Percentiles rank a stretch among this genome's conserved stretches.
These are phyloP conservation scores for Osmanthus fragrans DNA, from an alignment of 257 asterid species.

Conservation along the genomic window DNA sequence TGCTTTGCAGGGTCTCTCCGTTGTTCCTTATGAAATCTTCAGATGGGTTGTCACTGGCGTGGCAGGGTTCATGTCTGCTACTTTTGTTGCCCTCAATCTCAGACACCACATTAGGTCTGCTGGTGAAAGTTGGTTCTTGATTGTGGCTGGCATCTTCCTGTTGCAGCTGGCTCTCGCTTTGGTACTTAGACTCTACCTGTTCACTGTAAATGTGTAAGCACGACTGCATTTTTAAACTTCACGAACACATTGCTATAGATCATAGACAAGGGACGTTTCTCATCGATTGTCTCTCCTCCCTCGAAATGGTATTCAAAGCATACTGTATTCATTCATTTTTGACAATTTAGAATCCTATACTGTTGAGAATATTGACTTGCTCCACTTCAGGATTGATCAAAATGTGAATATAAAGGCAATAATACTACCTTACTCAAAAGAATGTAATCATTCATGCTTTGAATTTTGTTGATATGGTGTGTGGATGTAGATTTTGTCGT, in stretches of 20 bases:
- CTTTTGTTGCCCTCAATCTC: constrained; percentile 88
- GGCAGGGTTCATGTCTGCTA: constrained; percentile 96
- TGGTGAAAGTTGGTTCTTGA: constrained; percentile 91
- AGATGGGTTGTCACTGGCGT: constrained; percentile 93
- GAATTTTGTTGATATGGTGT: constrained; percentile 1
- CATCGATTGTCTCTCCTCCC: constrained; percentile 6
- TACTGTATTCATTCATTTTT: constrained; percentile 53
- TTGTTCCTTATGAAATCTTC: constrained; percentile 76
- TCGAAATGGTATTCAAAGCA: constrained; percentile 22
- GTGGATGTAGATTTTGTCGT: not conserved
- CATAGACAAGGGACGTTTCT: constrained; percentile 9
- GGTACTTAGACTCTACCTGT: constrained; percentile 80
- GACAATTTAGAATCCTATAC: constrained; percentile 29
- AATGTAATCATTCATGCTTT: not conserved
- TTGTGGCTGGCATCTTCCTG: constrained; percentile 88
- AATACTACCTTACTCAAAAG: not conserved
- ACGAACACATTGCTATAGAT: constrained; percentile 10
- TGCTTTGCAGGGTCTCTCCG: constrained; percentile 80
- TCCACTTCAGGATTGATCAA: constrained; percentile 21
- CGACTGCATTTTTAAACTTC: constrained; percentile 9
- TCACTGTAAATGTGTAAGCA: constrained; percentile 65
- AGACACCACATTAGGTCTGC: constrained; percentile 87
- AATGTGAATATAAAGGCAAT: constrained; percentile 27
- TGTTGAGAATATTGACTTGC: constrained; percentile 9
- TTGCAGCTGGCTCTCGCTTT: constrained; percentile 93